Evolutionary conservation across 805 yeast species (phyloP).

Genomic region (Candida berthetii): DNA sequence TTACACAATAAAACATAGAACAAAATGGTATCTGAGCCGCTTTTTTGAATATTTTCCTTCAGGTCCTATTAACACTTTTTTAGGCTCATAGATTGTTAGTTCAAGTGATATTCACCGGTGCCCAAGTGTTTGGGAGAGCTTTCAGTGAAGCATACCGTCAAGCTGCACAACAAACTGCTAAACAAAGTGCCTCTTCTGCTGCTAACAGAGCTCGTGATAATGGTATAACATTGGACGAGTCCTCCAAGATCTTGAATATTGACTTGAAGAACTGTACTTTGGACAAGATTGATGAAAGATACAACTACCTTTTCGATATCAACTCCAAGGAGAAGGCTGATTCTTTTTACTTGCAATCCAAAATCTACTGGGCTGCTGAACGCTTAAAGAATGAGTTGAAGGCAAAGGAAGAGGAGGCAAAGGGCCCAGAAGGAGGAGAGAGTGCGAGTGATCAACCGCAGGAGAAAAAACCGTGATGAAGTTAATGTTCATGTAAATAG

Average conservation of each 20-base stretch:
- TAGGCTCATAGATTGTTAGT: slow-evolving; percentile 88
- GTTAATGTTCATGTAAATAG: not conserved
- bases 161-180: slow-evolving; percentile 90
- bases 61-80: not conserved
- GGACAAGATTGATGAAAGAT: slow-evolving; percentile 63
- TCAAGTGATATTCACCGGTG: slow-evolving; percentile 89
- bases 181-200: slow-evolving; percentile 48
- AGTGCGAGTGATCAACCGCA: slow-evolving; percentile 3
- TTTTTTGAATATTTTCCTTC: too few species aligned
- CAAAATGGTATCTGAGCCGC: too few species aligned
- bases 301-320: slow-evolving; percentile 76
- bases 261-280: slow-evolving; percentile 51
- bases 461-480: slow-evolving; percentile 5
- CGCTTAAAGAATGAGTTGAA: slow-evolving; percentile 75
- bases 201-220: slow-evolving; percentile 43
- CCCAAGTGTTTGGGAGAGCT: slow-evolving; percentile 93
- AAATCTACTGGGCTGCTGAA: slow-evolving; percentile 92
- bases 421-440: slow-evolving; percentile 15
- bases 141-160: slow-evolving; percentile 96
- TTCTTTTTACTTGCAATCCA: slow-evolving; percentile 87
- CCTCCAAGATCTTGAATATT: slow-evolving; percentile 83
- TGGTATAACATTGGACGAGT: slow-evolving; percentile 85
- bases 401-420: slow-evolving; percentile 36
- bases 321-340: slow-evolving; percentile 96
- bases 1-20: too few species aligned